Evolutionary conservation across 352 stramenopile genomes (phyloP).

Genomic region (Pythium angustatum): DNA sequence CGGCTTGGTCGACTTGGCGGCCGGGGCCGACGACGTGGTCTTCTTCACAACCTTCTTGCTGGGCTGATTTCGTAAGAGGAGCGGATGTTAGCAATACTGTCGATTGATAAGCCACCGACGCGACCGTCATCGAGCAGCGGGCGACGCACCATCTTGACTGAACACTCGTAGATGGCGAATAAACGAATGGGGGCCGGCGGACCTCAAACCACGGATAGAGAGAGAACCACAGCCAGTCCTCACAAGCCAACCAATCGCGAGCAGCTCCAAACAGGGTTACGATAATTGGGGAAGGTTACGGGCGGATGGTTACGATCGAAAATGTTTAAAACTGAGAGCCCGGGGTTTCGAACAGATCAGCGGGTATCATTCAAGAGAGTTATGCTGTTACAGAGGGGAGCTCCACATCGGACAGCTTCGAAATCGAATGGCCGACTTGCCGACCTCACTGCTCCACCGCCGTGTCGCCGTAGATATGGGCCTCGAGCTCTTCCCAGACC

Average conservation of each 20-base stretch:
- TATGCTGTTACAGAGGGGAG: not conserved
- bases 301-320: not conserved
- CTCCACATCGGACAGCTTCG: no score
- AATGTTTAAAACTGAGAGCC: constrained; percentile 1
- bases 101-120: no score
- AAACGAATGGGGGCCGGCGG: constrained; percentile 55
- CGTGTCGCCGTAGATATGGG: constrained; percentile 10
- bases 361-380: not conserved
- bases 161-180: constrained; percentile 83
- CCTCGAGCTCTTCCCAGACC: constrained; percentile 49
- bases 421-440: no score
- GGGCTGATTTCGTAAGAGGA: constrained; percentile 37
- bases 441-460: no score
- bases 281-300: not conserved
- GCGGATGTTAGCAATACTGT: no score
- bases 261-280: not conserved
- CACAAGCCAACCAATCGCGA: constrained; percentile 17
- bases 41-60: constrained; percentile 88
- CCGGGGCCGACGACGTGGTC: constrained; percentile 55
- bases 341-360: not conserved
- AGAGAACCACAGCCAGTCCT: constrained; percentile 5
- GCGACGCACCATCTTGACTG: constrained; percentile 44
- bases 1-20: constrained; percentile 72
- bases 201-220: not conserved
- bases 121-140: no score